Evolutionary conservation across 1,139 yeast genomes (phyloP).

Genomic region (Eremothecium coryli): DNA sequence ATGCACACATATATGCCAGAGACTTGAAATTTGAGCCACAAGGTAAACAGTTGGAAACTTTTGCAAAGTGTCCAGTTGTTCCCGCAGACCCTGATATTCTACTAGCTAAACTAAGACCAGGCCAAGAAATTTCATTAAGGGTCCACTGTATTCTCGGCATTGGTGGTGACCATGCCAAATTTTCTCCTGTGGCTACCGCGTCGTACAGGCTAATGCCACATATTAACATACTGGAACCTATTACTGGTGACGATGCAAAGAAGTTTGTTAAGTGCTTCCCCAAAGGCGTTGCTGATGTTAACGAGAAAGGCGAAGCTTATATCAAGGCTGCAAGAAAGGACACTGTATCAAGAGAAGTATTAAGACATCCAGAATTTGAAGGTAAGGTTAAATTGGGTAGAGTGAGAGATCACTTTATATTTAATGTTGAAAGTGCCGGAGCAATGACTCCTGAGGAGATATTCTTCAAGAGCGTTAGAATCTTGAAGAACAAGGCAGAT

Average conservation of each 20-base stretch:
- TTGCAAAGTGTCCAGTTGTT: slow-evolving; percentile 60
- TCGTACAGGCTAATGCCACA: slow-evolving; percentile 94
- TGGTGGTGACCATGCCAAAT: slow-evolving; percentile 94
- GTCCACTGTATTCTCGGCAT: slow-evolving; percentile 88
- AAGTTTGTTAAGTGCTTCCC: slow-evolving; percentile 88
- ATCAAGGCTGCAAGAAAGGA: slow-evolving; percentile 87
- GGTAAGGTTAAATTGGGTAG: slow-evolving; percentile 89
- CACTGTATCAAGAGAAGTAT: slow-evolving; percentile 92
- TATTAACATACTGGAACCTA: slow-evolving; percentile 67
- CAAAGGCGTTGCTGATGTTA: slow-evolving; percentile 78
- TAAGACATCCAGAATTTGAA: slow-evolving; percentile 83
- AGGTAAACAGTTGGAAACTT: slow-evolving; percentile 69
- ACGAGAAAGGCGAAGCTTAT: slow-evolving; percentile 59
- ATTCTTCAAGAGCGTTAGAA: slow-evolving; percentile 79
- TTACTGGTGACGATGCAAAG: slow-evolving; percentile 65
- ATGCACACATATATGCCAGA: slow-evolving; percentile 78
- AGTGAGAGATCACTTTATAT: slow-evolving; percentile 83
- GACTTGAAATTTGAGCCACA: slow-evolving; percentile 88
- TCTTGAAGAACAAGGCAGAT: slow-evolving; percentile 77
- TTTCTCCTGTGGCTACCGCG: slow-evolving; percentile 94
- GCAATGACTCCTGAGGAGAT: slow-evolving; percentile 97
- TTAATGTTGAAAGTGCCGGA: slow-evolving; percentile 89
- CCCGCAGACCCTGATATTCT: slow-evolving; percentile 83
- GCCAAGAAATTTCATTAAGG: slow-evolving; percentile 85
- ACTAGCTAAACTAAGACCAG: slow-evolving; percentile 88